Conservation (phyloP, 805 yeast genomes). For the Kurtzmaniella fragi region DNA sequence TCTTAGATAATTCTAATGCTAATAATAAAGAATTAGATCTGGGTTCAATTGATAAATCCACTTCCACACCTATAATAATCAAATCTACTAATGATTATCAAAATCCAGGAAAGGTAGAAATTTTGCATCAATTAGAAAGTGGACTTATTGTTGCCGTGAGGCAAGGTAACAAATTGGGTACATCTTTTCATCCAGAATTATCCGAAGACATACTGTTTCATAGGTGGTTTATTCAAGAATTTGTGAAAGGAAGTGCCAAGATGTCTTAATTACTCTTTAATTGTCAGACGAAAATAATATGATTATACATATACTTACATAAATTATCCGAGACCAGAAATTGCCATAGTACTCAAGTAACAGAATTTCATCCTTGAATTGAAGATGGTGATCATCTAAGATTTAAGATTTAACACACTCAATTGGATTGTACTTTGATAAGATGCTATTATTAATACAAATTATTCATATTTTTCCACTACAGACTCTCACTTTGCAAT, state of each 20-base stretch:
- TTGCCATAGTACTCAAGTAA: background rate
- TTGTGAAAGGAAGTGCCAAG: slow-evolving; percentile 28
- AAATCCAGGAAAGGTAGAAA: slow-evolving; percentile 29
- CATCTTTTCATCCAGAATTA: slow-evolving; percentile 79
- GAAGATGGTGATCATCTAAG: too few relatives aligned
- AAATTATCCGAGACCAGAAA: background rate
- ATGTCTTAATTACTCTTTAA: background rate
- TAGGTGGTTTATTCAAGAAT: slow-evolving; percentile 62
- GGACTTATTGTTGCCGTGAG: slow-evolving; percentile 64
- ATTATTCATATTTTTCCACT: too few relatives aligned
- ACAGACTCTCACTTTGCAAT: too few relatives aligned
- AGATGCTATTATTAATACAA: too few relatives aligned
- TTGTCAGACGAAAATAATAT: background rate
- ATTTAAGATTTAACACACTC: too few relatives aligned
- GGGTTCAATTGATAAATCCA: slow-evolving; percentile 7
- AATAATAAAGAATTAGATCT: slow-evolving; percentile 12
- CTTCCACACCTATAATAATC: slow-evolving; percentile 9
- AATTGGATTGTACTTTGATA: too few relatives aligned
- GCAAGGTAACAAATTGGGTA: slow-evolving; percentile 64
- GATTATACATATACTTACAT: too few relatives aligned
- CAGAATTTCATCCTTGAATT: too few relatives aligned
- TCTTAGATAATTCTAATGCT: slow-evolving; percentile 4
- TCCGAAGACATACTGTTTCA: slow-evolving; percentile 57
- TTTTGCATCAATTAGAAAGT: slow-evolving; percentile 34
- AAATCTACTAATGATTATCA: slow-evolving; percentile 17